phyloP scores from a whole-genome alignment of 768 basidiomycete species.

The Suillus spraguei region DNA sequence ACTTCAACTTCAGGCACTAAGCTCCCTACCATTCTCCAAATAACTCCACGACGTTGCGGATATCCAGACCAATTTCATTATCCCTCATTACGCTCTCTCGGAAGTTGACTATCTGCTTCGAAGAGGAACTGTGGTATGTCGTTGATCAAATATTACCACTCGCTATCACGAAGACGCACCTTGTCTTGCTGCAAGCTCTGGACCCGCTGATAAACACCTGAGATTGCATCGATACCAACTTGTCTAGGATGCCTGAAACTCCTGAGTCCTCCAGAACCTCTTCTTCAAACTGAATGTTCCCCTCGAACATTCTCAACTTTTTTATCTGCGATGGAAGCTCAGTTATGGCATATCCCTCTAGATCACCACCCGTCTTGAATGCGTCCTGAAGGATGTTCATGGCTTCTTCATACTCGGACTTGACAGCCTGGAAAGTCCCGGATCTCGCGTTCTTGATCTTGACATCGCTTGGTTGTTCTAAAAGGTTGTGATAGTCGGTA shows the following conservation, averaged over 20 bases:
- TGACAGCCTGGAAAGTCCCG: constrained; percentile 49
- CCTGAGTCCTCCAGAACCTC: constrained; percentile 50
- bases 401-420: constrained; percentile 46
- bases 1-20: constrained; percentile 2
- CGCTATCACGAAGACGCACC: constrained; percentile 31
- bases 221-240: constrained; percentile 51
- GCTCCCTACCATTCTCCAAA: constrained; percentile 37
- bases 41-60: constrained; percentile 46
- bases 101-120: constrained; percentile 50
- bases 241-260: constrained; percentile 56
- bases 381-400: constrained; percentile 44
- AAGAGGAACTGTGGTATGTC: constrained; percentile 46
- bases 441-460: constrained; percentile 33
- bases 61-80: constrained; percentile 13
- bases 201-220: constrained; percentile 53
- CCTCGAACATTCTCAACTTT: constrained; percentile 29
- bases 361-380: constrained; percentile 44
- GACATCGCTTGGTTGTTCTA: constrained; percentile 12
- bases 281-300: constrained; percentile 23
- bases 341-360: constrained; percentile 44
- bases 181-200: constrained; percentile 46
- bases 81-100: constrained; percentile 33
- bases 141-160: background rate
- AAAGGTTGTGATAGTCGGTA: constrained; percentile 50
- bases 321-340: constrained; percentile 38